Evolutionary conservation across 257 asterid genomes (phyloP).

Genomic region (Solanum virginianum): DNA sequence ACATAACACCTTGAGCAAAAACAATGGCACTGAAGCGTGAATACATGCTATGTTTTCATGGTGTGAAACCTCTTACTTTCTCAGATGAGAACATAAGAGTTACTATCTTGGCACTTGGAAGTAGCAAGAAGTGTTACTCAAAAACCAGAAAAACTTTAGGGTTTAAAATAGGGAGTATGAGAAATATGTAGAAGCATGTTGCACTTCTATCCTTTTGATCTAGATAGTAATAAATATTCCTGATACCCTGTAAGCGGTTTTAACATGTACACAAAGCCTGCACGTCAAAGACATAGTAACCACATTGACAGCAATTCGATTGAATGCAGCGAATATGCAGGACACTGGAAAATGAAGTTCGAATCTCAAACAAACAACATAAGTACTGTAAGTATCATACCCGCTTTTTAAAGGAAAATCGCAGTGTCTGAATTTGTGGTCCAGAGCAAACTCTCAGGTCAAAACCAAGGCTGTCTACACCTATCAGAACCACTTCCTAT

Average conservation of each 20-base stretch:
- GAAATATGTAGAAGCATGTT: neutral
- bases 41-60: neutral
- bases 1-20: neutral
- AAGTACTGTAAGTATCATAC: constrained; percentile 17
- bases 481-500: constrained; percentile 78
- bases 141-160: neutral
- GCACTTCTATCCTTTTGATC: neutral
- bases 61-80: neutral
- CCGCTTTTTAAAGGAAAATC: constrained; percentile 79
- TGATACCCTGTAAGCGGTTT: neutral
- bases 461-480: constrained; percentile 86
- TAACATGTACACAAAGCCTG: neutral
- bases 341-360: neutral
- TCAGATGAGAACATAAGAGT: neutral
- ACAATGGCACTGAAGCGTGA: neutral
- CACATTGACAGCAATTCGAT: neutral
- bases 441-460: constrained; percentile 92
- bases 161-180: neutral
- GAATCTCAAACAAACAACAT: neutral
- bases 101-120: neutral
- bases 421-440: constrained; percentile 80
- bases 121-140: neutral
- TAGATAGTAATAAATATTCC: neutral
- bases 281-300: neutral
- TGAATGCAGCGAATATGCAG: neutral